A percentile compares a stretch with the other conserved stretches of the same genome.
phyloP scores from a whole-genome alignment of 208 protist species.

The Trypanosoma conorhini region DNA sequence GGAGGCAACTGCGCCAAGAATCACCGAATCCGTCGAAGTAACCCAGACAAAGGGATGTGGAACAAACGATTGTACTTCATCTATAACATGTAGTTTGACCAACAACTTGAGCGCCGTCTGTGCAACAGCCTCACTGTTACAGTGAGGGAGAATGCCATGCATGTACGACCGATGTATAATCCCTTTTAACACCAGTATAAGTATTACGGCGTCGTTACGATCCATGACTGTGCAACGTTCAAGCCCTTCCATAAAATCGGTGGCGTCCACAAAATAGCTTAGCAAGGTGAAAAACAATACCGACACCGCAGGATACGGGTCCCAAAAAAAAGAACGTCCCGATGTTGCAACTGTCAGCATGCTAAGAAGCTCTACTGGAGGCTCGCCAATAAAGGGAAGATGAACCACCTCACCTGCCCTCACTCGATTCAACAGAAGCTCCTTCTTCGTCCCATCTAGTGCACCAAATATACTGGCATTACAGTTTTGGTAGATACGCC shows the following conservation, averaged over 20 bases:
- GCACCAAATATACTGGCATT: conserved; percentile 17
- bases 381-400: conserved; percentile 7
- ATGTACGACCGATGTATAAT: conserved; percentile 73
- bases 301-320: conserved; percentile 71
- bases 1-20: conserved; percentile 24
- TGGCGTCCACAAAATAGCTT: conserved; percentile 73
- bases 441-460: neutral
- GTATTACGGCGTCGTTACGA: conserved; percentile 40
- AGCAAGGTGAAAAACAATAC: conserved; percentile 75
- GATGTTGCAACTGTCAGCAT: neutral
- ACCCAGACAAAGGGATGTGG: conserved; percentile 58
- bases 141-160: conserved; percentile 63
- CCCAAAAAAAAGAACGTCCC: conserved; percentile 46
- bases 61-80: conserved; percentile 66
- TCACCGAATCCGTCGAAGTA: conserved; percentile 25
- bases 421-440: neutral
- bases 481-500: conserved; percentile 60
- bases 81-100: conserved; percentile 62
- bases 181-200: conserved; percentile 78
- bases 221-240: conserved; percentile 40
- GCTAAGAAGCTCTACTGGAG: conserved; percentile 13
- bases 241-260: conserved; percentile 64
- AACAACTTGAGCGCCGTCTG: conserved; percentile 64
- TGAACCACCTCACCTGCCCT: conserved; percentile 5
- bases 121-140: conserved; percentile 73